Percentiles rank a stretch among this genome's conserved stretches.
Evolutionary conservation across 129 eudicot species (phyloP).

Genomic region (Heracleum sosnowskyi): DNA sequence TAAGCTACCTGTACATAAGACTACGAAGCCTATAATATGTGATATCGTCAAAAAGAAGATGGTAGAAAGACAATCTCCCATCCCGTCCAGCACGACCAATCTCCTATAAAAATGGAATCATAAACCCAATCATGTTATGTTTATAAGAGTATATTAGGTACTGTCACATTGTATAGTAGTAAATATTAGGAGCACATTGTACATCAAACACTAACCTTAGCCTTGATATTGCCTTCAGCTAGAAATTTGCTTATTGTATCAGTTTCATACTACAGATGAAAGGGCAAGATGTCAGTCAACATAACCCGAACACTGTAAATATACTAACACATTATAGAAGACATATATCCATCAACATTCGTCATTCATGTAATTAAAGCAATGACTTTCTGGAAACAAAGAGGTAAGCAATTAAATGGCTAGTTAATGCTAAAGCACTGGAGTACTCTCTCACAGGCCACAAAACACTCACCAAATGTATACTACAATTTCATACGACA

Average conservation of each 20-base stretch:
- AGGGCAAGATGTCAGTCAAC: constrained; percentile 10
- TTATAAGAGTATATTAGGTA: neutral
- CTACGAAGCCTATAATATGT: constrained; percentile 75
- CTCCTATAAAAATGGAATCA: constrained; percentile 37
- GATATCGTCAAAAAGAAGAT: constrained; percentile 71
- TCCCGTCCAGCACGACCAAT: constrained; percentile 99
- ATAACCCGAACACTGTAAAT: neutral
- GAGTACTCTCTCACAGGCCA: neutral
- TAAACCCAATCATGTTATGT: neutral
- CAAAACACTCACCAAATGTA: neutral
- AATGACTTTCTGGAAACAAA: neutral
- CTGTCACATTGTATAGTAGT: constrained; percentile 10
- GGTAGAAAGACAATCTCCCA: constrained; percentile 87
- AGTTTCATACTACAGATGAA: constrained; percentile 62
- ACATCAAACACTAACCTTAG: constrained; percentile 55
- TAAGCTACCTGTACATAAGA: constrained; percentile 57
- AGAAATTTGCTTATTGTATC: constrained; percentile 83
- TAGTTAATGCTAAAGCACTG: neutral
- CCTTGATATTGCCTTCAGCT: constrained; percentile 70
- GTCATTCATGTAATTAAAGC: constrained; percentile 4
- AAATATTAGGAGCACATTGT: constrained; percentile 14
- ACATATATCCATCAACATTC: neutral
- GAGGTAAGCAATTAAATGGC: too few relatives aligned
- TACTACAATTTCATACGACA: neutral
- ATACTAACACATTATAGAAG: neutral